A percentile compares a stretch with the other conserved stretches of the same genome.
These are phyloP conservation scores for Rhodotorula sp. DNA, from an alignment of 1,284 basidiomycete genomes.

Conservation along the genomic window DNA sequence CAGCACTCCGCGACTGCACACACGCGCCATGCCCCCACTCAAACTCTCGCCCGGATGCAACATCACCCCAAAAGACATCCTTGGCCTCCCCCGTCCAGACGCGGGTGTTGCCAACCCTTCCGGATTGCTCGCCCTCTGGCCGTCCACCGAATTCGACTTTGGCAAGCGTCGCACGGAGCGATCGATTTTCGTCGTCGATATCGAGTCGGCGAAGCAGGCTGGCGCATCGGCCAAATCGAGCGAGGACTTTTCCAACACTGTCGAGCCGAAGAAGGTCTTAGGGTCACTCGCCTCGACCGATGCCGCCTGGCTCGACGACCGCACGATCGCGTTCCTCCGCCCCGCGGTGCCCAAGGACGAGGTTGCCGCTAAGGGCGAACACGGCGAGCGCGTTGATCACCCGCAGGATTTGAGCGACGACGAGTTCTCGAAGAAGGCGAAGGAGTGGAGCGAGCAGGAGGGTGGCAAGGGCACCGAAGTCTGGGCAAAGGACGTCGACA, in stretches of 20 bases:
- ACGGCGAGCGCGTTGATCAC: constrained; percentile 25
- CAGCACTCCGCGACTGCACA: not conserved
- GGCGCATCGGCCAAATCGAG: not conserved
- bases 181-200: constrained; percentile 57
- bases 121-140: constrained; percentile 66
- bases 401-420: constrained; percentile 24
- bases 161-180: constrained; percentile 60
- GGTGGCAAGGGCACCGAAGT: constrained; percentile 33
- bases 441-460: constrained; percentile 58
- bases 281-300: constrained; percentile 26
- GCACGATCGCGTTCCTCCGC: constrained; percentile 48
- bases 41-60: not conserved
- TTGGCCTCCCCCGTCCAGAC: constrained; percentile 68
- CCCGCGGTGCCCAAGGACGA: constrained; percentile 11
- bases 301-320: constrained; percentile 46
- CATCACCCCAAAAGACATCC: constrained; percentile 57
- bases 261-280: constrained; percentile 24
- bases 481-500: constrained; percentile 32
- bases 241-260: not conserved
- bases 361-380: constrained; percentile 15
- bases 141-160: constrained; percentile 68
- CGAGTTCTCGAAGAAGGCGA: constrained; percentile 37
- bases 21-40: not conserved
- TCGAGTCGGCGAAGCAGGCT: constrained; percentile 3
- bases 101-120: constrained; percentile 62